phyloP scores from a whole-genome alignment of 495 filamentous ascomycete species.

The Daldinia concentrica region DNA sequence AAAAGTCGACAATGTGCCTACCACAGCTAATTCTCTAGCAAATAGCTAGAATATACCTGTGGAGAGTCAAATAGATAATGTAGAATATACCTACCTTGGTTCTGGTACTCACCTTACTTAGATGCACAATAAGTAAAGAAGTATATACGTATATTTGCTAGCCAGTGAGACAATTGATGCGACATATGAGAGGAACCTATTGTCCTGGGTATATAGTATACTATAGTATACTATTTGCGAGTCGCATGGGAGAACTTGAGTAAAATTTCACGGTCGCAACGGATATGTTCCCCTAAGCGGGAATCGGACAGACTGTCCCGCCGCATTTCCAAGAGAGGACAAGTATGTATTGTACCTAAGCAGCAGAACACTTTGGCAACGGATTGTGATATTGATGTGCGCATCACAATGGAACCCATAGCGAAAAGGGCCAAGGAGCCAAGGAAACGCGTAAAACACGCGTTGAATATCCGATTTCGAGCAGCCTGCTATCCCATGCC shows the following conservation, averaged over 20 bases:
- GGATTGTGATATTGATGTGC: slow-evolving; percentile 32
- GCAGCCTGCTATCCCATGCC: slow-evolving; percentile 15
- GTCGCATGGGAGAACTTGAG: slow-evolving; percentile 1
- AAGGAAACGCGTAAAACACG: slow-evolving; percentile 31
- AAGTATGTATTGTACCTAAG: slow-evolving; percentile 20
- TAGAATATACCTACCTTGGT: slow-evolving; percentile 14
- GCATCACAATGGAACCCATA: slow-evolving; percentile 25
- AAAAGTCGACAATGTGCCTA: background rate
- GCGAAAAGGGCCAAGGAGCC: slow-evolving; percentile 11
- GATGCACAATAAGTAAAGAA: background rate
- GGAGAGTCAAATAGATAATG: slow-evolving; percentile 11
- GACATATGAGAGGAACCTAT: slow-evolving; percentile 18
- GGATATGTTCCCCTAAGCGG: slow-evolving; percentile 25
- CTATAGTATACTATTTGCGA: background rate
- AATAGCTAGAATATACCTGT: slow-evolving; percentile 9
- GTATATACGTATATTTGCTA: background rate
- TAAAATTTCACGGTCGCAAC: slow-evolving; percentile 25
- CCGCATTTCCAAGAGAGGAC: slow-evolving; percentile 32
- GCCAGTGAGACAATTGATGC: slow-evolving; percentile 1
- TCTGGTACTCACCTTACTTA: background rate
- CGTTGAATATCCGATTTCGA: slow-evolving; percentile 29
- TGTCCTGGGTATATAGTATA: slow-evolving; percentile 4
- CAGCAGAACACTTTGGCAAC: slow-evolving; percentile 11
- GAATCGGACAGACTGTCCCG: slow-evolving; percentile 38
- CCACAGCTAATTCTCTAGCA: slow-evolving; percentile 14